Evolutionary conservation across 1,284 basidiomycete species (phyloP).

Genomic region (Athelia sp.): DNA sequence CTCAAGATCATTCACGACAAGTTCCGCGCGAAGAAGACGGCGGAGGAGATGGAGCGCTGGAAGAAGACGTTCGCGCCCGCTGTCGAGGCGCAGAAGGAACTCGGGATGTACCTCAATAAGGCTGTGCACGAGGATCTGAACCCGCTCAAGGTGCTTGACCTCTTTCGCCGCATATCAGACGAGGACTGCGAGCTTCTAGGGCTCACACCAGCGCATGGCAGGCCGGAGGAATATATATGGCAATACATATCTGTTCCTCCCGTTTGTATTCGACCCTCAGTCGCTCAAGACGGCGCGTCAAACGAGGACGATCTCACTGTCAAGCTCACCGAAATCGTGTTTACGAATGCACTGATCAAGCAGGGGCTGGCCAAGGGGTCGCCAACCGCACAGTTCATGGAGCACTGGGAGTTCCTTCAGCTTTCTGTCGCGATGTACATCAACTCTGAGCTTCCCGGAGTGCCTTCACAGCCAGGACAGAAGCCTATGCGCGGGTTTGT

Average conservation of each 20-base stretch:
- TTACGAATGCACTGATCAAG: constrained; percentile 91
- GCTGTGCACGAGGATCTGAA: constrained; percentile 93
- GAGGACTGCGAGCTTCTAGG: constrained; percentile 98
- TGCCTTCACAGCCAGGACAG: constrained; percentile 78
- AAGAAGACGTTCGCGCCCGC: constrained; percentile 82
- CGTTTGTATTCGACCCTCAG: constrained; percentile 95
- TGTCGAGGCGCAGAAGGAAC: constrained; percentile 83
- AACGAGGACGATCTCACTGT: constrained; percentile 99
- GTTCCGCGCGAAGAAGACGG: constrained; percentile 93
- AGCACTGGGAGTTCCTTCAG: constrained; percentile 98
- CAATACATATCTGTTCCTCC: constrained; percentile 99
- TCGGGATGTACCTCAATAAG: constrained; percentile 83
- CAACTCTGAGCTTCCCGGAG: constrained; percentile 95
- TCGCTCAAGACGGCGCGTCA: constrained; percentile 94
- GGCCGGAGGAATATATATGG: constrained; percentile 99
- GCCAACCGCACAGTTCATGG: constrained; percentile 89
- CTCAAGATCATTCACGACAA: constrained; percentile 98
- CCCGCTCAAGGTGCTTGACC: constrained; percentile 88
- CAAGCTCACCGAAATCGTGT: constrained; percentile 96
- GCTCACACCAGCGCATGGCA: constrained; percentile 81
- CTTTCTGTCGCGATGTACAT: constrained; percentile 96
- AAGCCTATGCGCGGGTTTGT: constrained; percentile 97
- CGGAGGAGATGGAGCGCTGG: constrained; percentile 86
- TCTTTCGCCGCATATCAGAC: constrained; percentile 91
- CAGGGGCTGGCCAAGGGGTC: constrained; percentile 86